Conservation (phyloP, 208 protist genomes). For the Trypanosoma melophagium region DNA sequence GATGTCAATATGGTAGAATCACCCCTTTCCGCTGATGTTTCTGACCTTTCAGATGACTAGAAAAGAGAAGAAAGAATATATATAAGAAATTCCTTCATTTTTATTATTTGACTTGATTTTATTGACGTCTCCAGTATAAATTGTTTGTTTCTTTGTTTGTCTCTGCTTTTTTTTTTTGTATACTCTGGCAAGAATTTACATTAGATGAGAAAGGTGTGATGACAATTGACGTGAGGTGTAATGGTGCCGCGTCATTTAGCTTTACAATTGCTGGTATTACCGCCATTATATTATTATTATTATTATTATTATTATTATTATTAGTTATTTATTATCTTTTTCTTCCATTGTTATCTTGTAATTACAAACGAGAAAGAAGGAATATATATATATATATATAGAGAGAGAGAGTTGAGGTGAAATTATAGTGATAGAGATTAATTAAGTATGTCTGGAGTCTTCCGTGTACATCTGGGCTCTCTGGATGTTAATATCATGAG, state of each 20-base stretch:
- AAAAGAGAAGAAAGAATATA: neutral
- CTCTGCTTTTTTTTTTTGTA: no score
- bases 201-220: no score
- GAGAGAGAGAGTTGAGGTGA: neutral
- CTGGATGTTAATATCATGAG: conserved; percentile 6
- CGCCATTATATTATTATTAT: neutral
- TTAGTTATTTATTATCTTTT: neutral
- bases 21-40: conserved; percentile 9
- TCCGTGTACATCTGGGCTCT: conserved; percentile 23
- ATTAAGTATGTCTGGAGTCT: conserved; percentile 25
- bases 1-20: neutral
- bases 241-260: neutral
- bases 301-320: neutral
- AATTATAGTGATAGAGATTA: neutral
- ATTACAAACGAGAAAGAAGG: neutral
- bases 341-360: neutral
- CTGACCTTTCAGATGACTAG: conserved; percentile 18
- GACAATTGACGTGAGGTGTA: no score
- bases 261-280: neutral
- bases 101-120: conserved; percentile 12
- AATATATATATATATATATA: neutral
- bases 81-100: conserved; percentile 3
- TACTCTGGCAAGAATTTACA: no score
- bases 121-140: no score
- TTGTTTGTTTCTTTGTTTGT: no score